Base-by-base conservation (phyloP, 1,284 basidiomycete species). In the Fistulinella cinereoalba region DNA sequence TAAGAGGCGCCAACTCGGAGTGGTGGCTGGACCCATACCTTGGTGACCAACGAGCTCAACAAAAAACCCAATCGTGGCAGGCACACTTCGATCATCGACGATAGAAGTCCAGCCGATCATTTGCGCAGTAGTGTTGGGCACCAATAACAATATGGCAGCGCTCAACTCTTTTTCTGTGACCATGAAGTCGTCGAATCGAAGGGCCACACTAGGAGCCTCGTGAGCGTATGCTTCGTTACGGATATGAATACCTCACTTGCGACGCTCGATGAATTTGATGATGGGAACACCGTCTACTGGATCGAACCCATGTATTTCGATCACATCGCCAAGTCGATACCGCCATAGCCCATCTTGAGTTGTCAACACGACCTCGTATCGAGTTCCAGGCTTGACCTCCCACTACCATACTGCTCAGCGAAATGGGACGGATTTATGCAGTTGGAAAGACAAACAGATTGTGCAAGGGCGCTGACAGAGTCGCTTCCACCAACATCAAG, bases 301-400 rank as follows among this genome's bases (percentile, higher is more conserved):
- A 18, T 33, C 32, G 16, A 33, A 33, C n/a, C 32, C 32, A 6
- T 4, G 11, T n/a, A 33, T 18, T n/a, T 33, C 18, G 9, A 33
- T 18, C 18, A 64, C 44, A 18, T 63, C 58, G 2, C 44, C 51
- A 1, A 59, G 33, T 19, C 50, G 48, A 43, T 61, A 62, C 4
- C 59, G 52, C 61, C 59, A 61, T n/a, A 61, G 21, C 7, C 59
- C 56, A 1, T 58, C 43, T 13, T 19, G n/a, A 0, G 58, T 57
- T 1, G 56, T 56, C 3, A 56, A 4, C 13, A 61, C 50, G 12
- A 54, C 6, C 27, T 61, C 61, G 8, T 64, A 62, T 11, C 22
- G 46, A 18, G 18, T 36, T 13, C 59, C 51, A 3, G 21, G 2
- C n/a, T 50, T 36, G 10, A 57, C 48, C 19, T 60, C 48, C 59